Percentiles rank a stretch among this genome's conserved stretches.
phyloP scores from a whole-genome alignment of 2,329 filamentous ascomycete genomes.

The Aspergillus neotritici region DNA sequence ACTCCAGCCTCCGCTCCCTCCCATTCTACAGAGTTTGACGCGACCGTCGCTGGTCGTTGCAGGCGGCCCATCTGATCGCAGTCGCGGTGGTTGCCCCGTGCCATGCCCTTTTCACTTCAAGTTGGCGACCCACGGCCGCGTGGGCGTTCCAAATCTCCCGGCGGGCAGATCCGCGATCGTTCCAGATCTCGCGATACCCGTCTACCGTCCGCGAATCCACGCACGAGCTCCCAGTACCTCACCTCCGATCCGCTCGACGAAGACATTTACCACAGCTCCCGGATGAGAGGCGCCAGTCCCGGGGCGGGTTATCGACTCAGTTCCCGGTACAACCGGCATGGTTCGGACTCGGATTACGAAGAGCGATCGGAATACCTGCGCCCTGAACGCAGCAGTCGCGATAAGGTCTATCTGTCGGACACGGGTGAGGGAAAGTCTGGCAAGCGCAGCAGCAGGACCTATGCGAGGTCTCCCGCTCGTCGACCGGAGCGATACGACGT shows the following conservation, averaged over 20 bases:
- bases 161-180: conserved; percentile 36
- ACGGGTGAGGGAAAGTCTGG: conserved; percentile 14
- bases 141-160: conserved; percentile 42
- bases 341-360: conserved; percentile 20
- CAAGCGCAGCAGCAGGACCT: conserved; percentile 9
- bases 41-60: conserved; percentile 1
- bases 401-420: conserved; percentile 25
- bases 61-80: not conserved
- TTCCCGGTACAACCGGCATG: conserved; percentile 18
- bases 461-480: conserved; percentile 18
- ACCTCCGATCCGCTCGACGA: conserved; percentile 26
- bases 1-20: not conserved
- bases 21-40: not conserved
- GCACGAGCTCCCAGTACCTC: conserved; percentile 21
- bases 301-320: conserved; percentile 15
- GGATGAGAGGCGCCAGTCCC: conserved; percentile 14
- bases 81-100: conserved; percentile 4
- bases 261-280: conserved; percentile 17
- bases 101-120: conserved; percentile 31
- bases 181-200: conserved; percentile 41
- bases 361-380: conserved; percentile 14
- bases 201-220: conserved; percentile 26
- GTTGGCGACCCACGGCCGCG: conserved; percentile 40
- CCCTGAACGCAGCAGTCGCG: conserved; percentile 11
- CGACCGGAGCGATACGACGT: conserved; percentile 17